A percentile compares a stretch with the other conserved stretches of the same genome.
Conservation (phyloP, 2,329 filamentous ascomycete genomes). For the Ceratocystis ficicola region DNA sequence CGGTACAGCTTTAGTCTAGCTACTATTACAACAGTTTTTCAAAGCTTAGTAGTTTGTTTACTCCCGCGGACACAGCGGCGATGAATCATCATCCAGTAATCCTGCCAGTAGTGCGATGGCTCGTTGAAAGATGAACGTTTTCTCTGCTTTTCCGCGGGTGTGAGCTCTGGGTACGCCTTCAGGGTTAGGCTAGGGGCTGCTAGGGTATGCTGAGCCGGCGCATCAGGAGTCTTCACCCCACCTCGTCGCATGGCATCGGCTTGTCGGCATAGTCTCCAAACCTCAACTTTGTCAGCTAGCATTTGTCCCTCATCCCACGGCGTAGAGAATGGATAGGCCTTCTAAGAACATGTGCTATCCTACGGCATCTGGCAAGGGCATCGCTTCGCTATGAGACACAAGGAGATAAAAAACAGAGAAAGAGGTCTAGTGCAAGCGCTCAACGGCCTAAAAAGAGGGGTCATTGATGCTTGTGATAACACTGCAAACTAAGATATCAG, state of each 20-base stretch:
- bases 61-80: background rate
- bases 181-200: background rate
- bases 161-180: no score
- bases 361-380: no score
- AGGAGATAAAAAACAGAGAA: no score
- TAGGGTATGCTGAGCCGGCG: background rate
- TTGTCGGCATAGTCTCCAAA: constrained; percentile 21
- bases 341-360: background rate
- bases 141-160: background rate
- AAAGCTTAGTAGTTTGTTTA: no score
- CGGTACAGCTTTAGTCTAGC: no score
- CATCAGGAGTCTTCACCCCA: background rate
- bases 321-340: background rate
- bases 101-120: background rate
- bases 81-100: background rate
- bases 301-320: background rate
- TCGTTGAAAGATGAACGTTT: no score
- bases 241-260: constrained; percentile 19
- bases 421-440: no score
- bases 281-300: background rate
- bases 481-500: no score
- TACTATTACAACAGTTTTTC: no score
- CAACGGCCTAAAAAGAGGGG: no score
- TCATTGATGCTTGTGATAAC: no score
- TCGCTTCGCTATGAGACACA: no score